A percentile compares a stretch with the other conserved stretches of the same genome.
Conservation (phyloP, 495 filamentous ascomycete genomes). For the Aspergillus ellipticus region DNA sequence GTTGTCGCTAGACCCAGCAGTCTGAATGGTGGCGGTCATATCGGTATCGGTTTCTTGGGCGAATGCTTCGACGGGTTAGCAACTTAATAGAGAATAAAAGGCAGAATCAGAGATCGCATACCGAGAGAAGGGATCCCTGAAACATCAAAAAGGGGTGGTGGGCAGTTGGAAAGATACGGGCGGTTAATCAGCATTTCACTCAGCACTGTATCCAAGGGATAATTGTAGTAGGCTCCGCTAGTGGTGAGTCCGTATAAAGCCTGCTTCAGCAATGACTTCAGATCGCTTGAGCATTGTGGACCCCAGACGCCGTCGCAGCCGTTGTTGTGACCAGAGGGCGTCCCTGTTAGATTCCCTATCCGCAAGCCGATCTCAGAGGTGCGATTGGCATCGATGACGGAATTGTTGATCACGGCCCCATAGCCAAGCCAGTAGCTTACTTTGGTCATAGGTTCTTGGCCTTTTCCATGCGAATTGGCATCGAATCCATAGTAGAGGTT, state of each 20-base stretch:
- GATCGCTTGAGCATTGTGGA: constrained; percentile 28
- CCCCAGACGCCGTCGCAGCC: constrained; percentile 45
- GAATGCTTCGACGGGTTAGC: constrained; percentile 28
- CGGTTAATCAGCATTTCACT: constrained; percentile 24
- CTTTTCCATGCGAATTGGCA: constrained; percentile 29
- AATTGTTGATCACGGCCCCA: constrained; percentile 29
- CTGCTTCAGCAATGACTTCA: constrained; percentile 28
- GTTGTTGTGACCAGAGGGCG: constrained; percentile 33
- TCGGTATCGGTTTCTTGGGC: constrained; percentile 29
- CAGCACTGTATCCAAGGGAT: constrained; percentile 32
- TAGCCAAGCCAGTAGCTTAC: constrained; percentile 41
- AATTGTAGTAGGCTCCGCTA: constrained; percentile 27
- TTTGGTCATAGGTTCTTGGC: constrained; percentile 38
- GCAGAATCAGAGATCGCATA: constrained; percentile 18
- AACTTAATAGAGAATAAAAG: background rate
- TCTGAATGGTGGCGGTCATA: constrained; percentile 27
- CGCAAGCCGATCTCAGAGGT: constrained; percentile 41
- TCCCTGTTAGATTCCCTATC: constrained; percentile 40
- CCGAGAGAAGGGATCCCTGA: constrained; percentile 34
- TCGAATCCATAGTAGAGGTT: constrained; percentile 42
- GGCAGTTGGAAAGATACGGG: constrained; percentile 27
- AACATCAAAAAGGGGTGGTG: constrained; percentile 33
- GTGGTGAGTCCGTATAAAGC: constrained; percentile 27
- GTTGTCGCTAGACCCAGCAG: constrained; percentile 24
- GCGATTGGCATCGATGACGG: constrained; percentile 33